These are phyloP conservation scores for Barbarea vulgaris DNA, from an alignment of 345 rosid genomes.

Conservation along the genomic window DNA sequence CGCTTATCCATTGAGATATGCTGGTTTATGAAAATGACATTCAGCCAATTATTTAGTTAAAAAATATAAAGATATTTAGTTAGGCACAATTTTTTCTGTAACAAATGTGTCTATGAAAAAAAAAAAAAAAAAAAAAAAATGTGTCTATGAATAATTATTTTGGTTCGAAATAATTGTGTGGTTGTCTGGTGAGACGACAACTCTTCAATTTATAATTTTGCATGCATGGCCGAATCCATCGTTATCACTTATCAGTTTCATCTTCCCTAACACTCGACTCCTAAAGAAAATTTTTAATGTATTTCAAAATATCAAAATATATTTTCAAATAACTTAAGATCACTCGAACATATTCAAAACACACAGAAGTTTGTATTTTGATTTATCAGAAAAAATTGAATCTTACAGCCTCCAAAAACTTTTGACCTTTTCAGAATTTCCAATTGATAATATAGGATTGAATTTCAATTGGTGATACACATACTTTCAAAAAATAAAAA, in stretches of 20 bases:
- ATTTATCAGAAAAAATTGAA: neutral
- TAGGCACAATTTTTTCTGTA: conserved; percentile 6
- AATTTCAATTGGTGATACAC: neutral
- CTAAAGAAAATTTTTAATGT: neutral
- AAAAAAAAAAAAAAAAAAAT: too few relatives aligned
- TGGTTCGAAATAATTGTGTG: conserved; percentile 29
- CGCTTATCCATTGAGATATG: conserved; percentile 32
- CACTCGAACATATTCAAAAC: neutral
- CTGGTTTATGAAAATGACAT: conserved; percentile 36
- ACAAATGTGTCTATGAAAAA: too few relatives aligned
- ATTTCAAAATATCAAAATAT: neutral
- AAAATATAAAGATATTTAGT: conserved; percentile 2
- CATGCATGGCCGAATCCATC: conserved; percentile 35
- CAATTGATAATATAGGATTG: neutral
- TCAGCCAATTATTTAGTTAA: conserved; percentile 6
- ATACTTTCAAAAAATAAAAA: neutral
- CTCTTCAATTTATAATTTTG: conserved; percentile 1
- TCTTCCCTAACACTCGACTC: conserved; percentile 12
- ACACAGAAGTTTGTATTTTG: neutral
- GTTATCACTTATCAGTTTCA: conserved; percentile 17
- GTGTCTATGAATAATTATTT: neutral
- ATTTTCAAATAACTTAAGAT: neutral
- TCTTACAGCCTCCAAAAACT: neutral
- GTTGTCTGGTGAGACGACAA: conserved; percentile 30
- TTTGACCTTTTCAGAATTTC: neutral